Evolutionary conservation across 164 flowering plant genomes (phyloP).

Genomic region (Piper betle): DNA sequence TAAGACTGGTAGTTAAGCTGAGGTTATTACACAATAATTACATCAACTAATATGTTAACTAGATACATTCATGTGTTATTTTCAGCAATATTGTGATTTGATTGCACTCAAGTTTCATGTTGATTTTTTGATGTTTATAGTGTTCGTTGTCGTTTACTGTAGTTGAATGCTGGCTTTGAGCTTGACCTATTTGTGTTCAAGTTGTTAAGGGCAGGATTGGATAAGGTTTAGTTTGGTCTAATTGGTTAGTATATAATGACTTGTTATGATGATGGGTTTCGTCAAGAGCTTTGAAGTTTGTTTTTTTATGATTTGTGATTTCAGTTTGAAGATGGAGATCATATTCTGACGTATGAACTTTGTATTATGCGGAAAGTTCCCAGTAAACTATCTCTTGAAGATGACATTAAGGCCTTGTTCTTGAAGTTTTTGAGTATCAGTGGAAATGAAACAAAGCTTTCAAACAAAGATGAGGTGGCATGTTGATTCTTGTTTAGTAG

Average conservation of each 20-base stretch:
- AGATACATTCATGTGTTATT: too few species aligned
- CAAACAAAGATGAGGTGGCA: constrained; percentile 39
- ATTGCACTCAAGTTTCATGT: too few species aligned
- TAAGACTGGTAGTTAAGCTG: too few species aligned
- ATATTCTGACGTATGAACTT: background rate
- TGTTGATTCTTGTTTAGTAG: background rate
- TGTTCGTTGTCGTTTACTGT: too few species aligned
- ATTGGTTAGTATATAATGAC: background rate
- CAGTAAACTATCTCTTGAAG: constrained; percentile 3
- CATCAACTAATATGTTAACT: too few species aligned
- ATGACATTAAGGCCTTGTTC: constrained; percentile 42
- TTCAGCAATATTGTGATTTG: too few species aligned
- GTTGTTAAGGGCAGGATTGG: background rate
- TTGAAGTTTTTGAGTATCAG: constrained; percentile 30
- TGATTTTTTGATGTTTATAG: too few species aligned
- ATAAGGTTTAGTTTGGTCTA: background rate
- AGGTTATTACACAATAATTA: too few species aligned
- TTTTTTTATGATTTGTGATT: too few species aligned
- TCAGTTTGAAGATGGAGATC: background rate
- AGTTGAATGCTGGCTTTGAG: too few species aligned
- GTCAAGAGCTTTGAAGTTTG: background rate
- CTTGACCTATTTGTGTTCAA: too few species aligned
- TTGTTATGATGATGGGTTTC: background rate
- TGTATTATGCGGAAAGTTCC: constrained; percentile 1
- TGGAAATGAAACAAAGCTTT: constrained; percentile 7